Evolutionary conservation across 306 rosid genomes (phyloP), one percentile per base, ranked within the genome.

Genomic region (Glycyrrhiza uralensis): DNA sequence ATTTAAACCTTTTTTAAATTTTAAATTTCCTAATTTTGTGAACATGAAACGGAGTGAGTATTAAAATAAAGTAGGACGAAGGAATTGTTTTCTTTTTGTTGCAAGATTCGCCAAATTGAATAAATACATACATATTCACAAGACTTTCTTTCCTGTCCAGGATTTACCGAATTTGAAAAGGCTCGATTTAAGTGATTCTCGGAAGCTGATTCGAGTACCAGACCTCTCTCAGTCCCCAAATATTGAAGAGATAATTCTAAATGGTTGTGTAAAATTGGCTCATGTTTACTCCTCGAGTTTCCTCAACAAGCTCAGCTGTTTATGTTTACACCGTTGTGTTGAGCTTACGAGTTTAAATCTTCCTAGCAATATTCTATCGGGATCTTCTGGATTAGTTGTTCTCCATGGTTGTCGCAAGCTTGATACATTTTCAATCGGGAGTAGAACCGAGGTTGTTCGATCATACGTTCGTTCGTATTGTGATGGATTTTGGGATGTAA

Each of bases 161-260:
- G 9, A 1, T 46, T 39, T 79, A 8, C 75, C 79, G 0, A 79
- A 66, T 4, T 79, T 79, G 75, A 79, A 56, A 66, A 72, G 75
- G 12, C 62, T 79, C 2, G 8, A 72, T 56, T 58, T 79, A 5
- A 13, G 71, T 28, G 0, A 1, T 36, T 79, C 79, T 29, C 0
- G 0, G 50, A 28, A 72, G 1, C 13, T 79, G 7, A 19, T 5
- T 17, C 4, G 9, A 72, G 5, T 79, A 13, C 83, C 75, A 6
- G 65, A 79, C 29, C 49, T 79, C 1, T 46, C 38, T 18, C 67
- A 17, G 0, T 57, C 2, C 12, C 75, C 83, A 57, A 66, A 57
- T 38, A 72, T 72, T 79, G 79, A 79, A 66, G 79, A 79, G 57
- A 38, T 79, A 17, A 14, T 55, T 72, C 75, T 79, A 0, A 47